Evolutionary conservation across 208 protist species (phyloP), one percentile per base, ranked within the genome.

Genomic region (Crithidia bombi): DNA sequence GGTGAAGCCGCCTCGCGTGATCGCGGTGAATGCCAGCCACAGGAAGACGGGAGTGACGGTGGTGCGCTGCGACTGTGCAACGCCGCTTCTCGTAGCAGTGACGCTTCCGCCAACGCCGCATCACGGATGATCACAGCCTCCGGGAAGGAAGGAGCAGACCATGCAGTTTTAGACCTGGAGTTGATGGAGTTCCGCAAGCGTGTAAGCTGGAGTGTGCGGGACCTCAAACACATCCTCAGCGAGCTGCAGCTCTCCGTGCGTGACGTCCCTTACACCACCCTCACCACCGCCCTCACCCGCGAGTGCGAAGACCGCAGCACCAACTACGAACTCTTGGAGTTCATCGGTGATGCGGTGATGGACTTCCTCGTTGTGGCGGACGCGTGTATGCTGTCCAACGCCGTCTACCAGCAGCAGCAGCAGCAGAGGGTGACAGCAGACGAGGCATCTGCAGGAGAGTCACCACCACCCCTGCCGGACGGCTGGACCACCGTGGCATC

Each of bases 301-400:
- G 74, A 87, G 69, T 83, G 77, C 72, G 82, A 87, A 52, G 73
- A 87, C 38, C 68, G 56, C 26, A 33, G 41, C 17, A 35, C 4
- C 14, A 92, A 88, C 73, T 92, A 92, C 57, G 87, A 90, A 35
- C 74, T 82, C 9, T 69, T 90, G 6, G 81, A 92, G 61, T 88
- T 87, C 58, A 81, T 86, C 66, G 87, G 87, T 7, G 87, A 92
- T 51, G 83, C 84, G 10, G 47, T 92, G 54, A 80, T 92, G 83
- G 84, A 90, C 73, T 84, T 86, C 51, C 9, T 92, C 36, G 83
- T 88, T 21, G 33, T 63, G 7, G 46, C 81, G 14, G 87, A 90
- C 41, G 67, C 54, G 43, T 86, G 51, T 36, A 52, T 66, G 39
- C 68, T 65, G 25, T 32, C 62, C n/a, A 63, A 69, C 61, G 57